Evolutionary conservation across 2,329 filamentous ascomycete species (phyloP), one percentile per base, ranked within the genome.

Genomic region (Hymenoscyphus repandus): DNA sequence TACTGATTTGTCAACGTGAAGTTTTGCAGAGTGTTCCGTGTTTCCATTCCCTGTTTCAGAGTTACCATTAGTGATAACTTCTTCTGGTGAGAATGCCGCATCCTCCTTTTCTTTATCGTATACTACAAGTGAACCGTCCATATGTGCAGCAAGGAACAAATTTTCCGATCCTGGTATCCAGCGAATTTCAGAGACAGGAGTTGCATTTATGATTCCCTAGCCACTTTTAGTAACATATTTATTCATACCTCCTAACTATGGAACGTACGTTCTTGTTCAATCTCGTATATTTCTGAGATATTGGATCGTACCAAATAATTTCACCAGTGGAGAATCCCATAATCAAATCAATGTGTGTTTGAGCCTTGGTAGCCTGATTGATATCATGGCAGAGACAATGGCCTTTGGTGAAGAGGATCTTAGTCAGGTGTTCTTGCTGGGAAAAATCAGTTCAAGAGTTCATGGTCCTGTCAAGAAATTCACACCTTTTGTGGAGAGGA

Each of bases 91-190:
- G 62, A 96, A 93, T 1, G 83, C 76, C 0, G 85, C 83, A 66
- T 96, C 91, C 57, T 96, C 91, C 66, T 93, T 96, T 65, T 96
- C 91, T 70, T 97, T 99, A 70, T 99, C 93, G 61, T 97, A 99
- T 1, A 97, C 90, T 2, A 99, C 80, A 40, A 99, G 69, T 2
- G 86, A 86, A 1, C 93, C 93, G 64, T 99, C 91, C 76, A 90
- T 88, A 66, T 97, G 91, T 10, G 90, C 86, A 10, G 91, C 91
- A 41, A 99, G 75, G 64, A 99, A 97, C 12, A 96, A 74, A 57
- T 88, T 95, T 64, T 99, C 93, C 6, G 92, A 96, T 27, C 90
- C 88, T 0, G 93, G 93, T 49, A 99, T 82, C 93, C 93, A 99
- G 64, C 82, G 81, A 57, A 99, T 95, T 55, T 92, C 83, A 0